A percentile compares a stretch with the other conserved stretches of the same genome.
These are phyloP conservation scores for Ramalina intermedia DNA, from an alignment of 495 filamentous ascomycete species.

Conservation along the genomic window DNA sequence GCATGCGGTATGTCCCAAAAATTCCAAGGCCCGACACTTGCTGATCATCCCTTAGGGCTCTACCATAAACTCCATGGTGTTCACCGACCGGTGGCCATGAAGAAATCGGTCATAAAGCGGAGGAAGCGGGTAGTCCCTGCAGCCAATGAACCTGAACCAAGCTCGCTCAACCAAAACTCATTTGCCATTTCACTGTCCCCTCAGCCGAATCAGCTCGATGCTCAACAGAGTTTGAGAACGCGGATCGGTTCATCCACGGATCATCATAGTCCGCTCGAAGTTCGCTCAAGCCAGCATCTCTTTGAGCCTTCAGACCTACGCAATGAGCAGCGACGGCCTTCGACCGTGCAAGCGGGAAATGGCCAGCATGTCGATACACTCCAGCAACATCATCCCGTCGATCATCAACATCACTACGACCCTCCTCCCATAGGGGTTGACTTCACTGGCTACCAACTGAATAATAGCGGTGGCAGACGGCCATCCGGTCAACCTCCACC, in stretches of 20 bases:
- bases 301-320: conserved; percentile 26
- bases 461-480: conserved; percentile 9
- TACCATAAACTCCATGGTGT: conserved; percentile 94
- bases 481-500: conserved; percentile 18
- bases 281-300: conserved; percentile 6
- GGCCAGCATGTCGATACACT: conserved; percentile 48
- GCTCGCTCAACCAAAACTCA: conserved; percentile 7
- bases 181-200: conserved; percentile 16
- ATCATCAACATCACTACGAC: conserved; percentile 24
- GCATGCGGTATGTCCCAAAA: conserved; percentile 58
- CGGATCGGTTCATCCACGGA: conserved; percentile 5
- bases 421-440: conserved; percentile 33
- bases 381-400: conserved; percentile 30
- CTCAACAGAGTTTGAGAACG: conserved; percentile 1
- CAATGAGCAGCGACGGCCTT: conserved; percentile 30
- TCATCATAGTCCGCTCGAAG: conserved; percentile 4
- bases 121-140: conserved; percentile 91
- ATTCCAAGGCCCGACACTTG: not conserved
- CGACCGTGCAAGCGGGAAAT: conserved; percentile 36
- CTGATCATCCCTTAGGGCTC: conserved; percentile 46
- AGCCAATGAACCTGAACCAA: conserved; percentile 33
- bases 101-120: conserved; percentile 91
- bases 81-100: conserved; percentile 89
- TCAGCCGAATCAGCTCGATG: conserved; percentile 27
- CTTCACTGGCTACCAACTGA: conserved; percentile 31